Evolutionary conservation across 1,284 basidiomycete genomes (phyloP).

Genomic region (Phaffia rhodozyma): DNA sequence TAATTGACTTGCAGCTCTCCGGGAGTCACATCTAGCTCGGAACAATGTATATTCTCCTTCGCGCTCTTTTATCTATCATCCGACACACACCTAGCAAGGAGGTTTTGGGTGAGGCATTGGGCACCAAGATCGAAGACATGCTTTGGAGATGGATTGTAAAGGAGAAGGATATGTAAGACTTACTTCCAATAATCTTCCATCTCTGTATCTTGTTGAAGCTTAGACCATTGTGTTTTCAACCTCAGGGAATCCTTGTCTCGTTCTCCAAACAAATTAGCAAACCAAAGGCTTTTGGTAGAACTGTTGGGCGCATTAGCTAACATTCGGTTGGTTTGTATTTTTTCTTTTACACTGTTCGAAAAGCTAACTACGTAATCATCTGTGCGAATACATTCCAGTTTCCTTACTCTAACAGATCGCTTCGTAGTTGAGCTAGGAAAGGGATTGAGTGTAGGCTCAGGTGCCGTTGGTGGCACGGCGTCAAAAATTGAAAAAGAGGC

Average conservation of each 20-base stretch:
- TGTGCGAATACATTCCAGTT: constrained; percentile 35
- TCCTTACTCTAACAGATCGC: constrained; percentile 73
- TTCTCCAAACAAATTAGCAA: constrained; percentile 61
- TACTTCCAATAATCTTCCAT: constrained; percentile 75
- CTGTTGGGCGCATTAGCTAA: constrained; percentile 69
- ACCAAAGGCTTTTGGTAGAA: constrained; percentile 68
- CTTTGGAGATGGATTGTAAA: constrained; percentile 12
- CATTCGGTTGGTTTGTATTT: constrained; percentile 45
- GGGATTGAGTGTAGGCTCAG: not conserved
- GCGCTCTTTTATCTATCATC: constrained; percentile 66
- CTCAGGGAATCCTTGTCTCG: constrained; percentile 43
- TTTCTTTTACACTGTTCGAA: constrained; percentile 4
- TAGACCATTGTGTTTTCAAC: not conserved
- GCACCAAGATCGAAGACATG: constrained; percentile 62
- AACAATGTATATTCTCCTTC: constrained; percentile 76
- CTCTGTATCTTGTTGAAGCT: constrained; percentile 47
- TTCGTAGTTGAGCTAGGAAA: constrained; percentile 62
- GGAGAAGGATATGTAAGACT: constrained; percentile 5
- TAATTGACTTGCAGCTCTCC: not conserved
- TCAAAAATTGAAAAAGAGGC: constrained; percentile 42
- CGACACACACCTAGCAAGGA: constrained; percentile 54
- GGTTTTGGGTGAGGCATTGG: constrained; percentile 60
- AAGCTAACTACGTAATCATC: no score
- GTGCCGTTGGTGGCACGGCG: not conserved
- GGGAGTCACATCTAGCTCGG: constrained; percentile 40